phyloP scores from a whole-genome alignment of 108 stramenopile species.

The Skeletonema tropicum region DNA sequence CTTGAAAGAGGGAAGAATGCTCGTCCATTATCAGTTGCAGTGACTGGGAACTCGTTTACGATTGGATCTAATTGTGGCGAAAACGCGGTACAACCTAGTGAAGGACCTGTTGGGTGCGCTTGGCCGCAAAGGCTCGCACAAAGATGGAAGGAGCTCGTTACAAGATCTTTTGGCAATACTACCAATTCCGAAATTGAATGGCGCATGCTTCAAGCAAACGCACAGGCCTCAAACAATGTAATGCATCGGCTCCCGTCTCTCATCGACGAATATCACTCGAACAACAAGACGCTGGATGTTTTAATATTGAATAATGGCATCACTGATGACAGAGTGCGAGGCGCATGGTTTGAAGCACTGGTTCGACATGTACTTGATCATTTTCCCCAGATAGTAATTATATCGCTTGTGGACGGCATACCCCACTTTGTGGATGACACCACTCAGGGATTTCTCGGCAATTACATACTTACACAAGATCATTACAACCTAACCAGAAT shows the following conservation, averaged over 20 bases:
- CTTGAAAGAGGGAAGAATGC: not conserved
- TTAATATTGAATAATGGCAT: slow-evolving; percentile 26
- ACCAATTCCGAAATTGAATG: slow-evolving; percentile 10
- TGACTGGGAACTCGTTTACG: slow-evolving; percentile 20
- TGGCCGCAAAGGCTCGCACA: slow-evolving; percentile 16
- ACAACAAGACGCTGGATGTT: slow-evolving; percentile 13
- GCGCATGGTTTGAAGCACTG: slow-evolving; percentile 22
- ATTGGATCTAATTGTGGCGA: slow-evolving; percentile 27
- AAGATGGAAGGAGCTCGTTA: slow-evolving; percentile 9
- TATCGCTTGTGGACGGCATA: slow-evolving; percentile 23
- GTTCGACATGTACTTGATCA: slow-evolving; percentile 14
- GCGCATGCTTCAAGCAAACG: slow-evolving; percentile 24
- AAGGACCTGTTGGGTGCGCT: not conserved
- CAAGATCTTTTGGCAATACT: not conserved
- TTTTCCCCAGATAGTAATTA: slow-evolving; percentile 12
- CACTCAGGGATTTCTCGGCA: not conserved
- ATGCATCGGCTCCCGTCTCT: slow-evolving; percentile 22
- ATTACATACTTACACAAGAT: not conserved
- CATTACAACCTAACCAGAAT: slow-evolving; percentile 16
- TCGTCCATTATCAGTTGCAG: slow-evolving; percentile 12
- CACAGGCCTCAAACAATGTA: slow-evolving; percentile 23
- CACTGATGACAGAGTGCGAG: not conserved
- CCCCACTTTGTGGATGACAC: not conserved
- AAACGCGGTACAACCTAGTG: not conserved
- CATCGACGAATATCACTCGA: slow-evolving; percentile 12